These are phyloP conservation scores for Nepenthes alata DNA, from an alignment of 179 eudicot species.

Conservation along the genomic window DNA sequence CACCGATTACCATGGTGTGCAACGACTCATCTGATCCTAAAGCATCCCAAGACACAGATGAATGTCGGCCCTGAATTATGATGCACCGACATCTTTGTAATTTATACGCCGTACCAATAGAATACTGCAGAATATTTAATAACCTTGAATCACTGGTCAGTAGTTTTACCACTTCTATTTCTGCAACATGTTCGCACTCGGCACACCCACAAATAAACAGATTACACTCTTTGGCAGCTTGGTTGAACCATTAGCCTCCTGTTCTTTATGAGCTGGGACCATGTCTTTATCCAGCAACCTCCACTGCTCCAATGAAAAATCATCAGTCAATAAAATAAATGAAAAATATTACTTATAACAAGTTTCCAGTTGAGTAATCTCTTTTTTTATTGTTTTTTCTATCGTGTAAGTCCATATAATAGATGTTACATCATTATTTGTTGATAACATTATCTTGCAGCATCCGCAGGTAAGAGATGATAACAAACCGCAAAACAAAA, in stretches of 20 bases:
- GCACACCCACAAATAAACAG: neutral
- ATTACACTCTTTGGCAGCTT: neutral
- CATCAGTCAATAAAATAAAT: too few relatives aligned
- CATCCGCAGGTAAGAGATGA: too few relatives aligned
- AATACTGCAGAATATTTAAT: neutral
- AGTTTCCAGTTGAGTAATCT: too few relatives aligned
- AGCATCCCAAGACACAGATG: conserved; percentile 31
- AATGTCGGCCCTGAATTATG: neutral
- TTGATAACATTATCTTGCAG: too few relatives aligned
- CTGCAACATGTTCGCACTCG: neutral
- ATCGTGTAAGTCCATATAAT: too few relatives aligned
- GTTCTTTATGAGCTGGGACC: neutral
- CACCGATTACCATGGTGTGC: conserved; percentile 50
- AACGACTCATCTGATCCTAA: conserved; percentile 40
- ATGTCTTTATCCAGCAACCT: too few relatives aligned
- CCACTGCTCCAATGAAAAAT: too few relatives aligned
- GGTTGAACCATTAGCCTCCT: neutral
- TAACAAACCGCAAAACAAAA: too few relatives aligned
- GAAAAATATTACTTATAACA: too few relatives aligned
- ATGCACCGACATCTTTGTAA: neutral
- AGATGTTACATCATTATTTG: too few relatives aligned
- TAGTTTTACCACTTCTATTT: neutral
- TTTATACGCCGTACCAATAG: neutral
- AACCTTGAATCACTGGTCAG: neutral
- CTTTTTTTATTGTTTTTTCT: too few relatives aligned